Percentiles rank a stretch among this genome's conserved stretches.
These are phyloP conservation scores for Tolypocladium sp. DNA, from an alignment of 2,329 filamentous ascomycete species.

Conservation along the genomic window DNA sequence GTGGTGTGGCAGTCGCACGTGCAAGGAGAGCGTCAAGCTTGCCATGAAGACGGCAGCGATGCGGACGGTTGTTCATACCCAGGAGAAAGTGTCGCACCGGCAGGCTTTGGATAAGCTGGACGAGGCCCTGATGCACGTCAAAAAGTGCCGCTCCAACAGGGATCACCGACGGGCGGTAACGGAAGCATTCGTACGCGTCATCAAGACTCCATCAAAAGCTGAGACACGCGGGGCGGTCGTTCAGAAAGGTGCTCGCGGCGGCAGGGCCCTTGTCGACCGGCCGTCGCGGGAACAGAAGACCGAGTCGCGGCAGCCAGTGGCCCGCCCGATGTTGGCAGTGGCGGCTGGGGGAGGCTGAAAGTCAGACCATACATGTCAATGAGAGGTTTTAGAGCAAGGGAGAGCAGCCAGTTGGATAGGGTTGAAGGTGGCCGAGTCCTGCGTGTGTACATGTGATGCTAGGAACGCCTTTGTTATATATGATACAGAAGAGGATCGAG, in stretches of 20 bases:
- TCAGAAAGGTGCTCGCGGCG: neutral
- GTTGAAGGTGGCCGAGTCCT: neutral
- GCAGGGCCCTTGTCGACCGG: neutral
- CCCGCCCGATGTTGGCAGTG: neutral
- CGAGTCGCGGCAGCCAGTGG: neutral
- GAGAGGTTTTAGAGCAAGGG: neutral
- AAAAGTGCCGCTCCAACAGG: conserved; percentile 10
- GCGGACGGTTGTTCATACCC: conserved; percentile 9
- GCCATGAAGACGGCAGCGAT: conserved; percentile 24
- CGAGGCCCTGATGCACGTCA: conserved; percentile 14
- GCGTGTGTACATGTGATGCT: neutral
- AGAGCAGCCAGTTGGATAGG: neutral
- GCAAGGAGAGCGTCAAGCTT: conserved; percentile 27
- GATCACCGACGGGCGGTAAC: conserved; percentile 8
- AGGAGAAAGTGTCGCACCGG: conserved; percentile 10
- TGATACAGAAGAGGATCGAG: neutral
- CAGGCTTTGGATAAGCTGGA: conserved; percentile 13
- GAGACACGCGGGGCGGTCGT: neutral
- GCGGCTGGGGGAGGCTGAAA: neutral
- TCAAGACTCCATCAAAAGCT: neutral
- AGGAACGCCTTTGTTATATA: neutral
- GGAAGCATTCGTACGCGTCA: conserved; percentile 11
- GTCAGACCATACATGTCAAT: neutral
- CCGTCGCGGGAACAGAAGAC: neutral
- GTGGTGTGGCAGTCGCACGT: conserved; percentile 27